Percentiles rank a stretch among this genome's conserved stretches.
Conservation (phyloP, 129 eudicot species). For the Saussurea involucrata region DNA sequence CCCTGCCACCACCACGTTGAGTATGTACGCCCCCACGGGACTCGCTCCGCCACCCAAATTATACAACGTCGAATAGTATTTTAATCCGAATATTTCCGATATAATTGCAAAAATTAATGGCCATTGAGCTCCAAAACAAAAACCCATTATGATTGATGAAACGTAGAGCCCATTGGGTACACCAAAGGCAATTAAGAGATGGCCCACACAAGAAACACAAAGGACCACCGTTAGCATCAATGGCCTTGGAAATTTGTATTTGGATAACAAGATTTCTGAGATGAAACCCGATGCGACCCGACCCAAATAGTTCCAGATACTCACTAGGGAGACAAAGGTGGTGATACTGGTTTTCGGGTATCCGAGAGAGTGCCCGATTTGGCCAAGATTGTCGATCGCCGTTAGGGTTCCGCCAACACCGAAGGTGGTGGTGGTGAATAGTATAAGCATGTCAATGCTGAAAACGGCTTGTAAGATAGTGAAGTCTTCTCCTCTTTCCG, state of each 20-base stretch:
- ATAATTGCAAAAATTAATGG: conserved; percentile 72
- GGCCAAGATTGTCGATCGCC: conserved; percentile 80
- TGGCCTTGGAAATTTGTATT: conserved; percentile 85
- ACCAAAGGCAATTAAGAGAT: conserved; percentile 64
- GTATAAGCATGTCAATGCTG: conserved; percentile 71
- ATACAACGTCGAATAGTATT: conserved; percentile 66
- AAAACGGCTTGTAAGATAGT: conserved; percentile 73
- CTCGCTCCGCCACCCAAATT: conserved; percentile 70
- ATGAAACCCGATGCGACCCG: conserved; percentile 63
- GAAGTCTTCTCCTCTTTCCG: conserved; percentile 72
- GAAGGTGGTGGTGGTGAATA: conserved; percentile 56
- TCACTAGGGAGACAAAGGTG: conserved; percentile 71
- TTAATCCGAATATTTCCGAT: conserved; percentile 78
- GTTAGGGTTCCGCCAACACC: conserved; percentile 81
- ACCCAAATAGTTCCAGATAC: conserved; percentile 84
- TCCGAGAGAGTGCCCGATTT: conserved; percentile 74
- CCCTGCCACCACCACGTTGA: conserved; percentile 69
- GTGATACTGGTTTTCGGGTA: conserved; percentile 54
- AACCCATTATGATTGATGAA: conserved; percentile 70
- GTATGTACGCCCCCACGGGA: conserved; percentile 69
- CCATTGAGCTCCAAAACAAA: conserved; percentile 94
- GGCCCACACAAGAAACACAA: conserved; percentile 64
- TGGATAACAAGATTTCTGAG: conserved; percentile 52
- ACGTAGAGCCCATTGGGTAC: conserved; percentile 66
- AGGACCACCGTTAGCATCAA: conserved; percentile 65